phyloP scores from a whole-genome alignment of 2,329 filamentous ascomycete species.

The Sporothrix luriei region DNA sequence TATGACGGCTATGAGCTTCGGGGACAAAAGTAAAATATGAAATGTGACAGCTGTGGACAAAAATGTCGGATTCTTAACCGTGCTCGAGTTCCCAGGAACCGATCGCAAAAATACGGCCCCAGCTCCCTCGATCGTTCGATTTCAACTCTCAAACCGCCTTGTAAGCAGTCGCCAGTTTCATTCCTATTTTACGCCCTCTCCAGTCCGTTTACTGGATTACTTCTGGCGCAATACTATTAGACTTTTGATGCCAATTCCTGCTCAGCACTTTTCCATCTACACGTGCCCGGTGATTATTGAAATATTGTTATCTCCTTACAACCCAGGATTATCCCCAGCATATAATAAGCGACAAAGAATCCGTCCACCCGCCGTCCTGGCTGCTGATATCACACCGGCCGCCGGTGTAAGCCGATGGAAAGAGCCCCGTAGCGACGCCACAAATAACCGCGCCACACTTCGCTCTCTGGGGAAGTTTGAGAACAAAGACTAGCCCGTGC shows the following conservation, averaged over 20 bases:
- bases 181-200: too few species aligned
- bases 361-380: neutral
- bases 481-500: conserved; percentile 1
- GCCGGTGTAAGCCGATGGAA: conserved; percentile 9
- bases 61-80: neutral
- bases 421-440: neutral
- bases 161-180: neutral
- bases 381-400: conserved; percentile 7
- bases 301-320: neutral
- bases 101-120: neutral
- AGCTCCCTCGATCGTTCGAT: neutral
- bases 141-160: neutral
- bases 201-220: too few species aligned
- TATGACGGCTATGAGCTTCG: neutral
- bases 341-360: neutral
- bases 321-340: neutral
- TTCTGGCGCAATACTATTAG: neutral
- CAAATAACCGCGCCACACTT: conserved; percentile 15
- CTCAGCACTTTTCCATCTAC: neutral
- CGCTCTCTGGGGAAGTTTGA: neutral
- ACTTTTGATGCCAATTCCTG: neutral
- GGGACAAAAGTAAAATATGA: neutral
- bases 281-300: neutral
- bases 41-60: neutral
- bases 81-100: neutral